A percentile compares a stretch with the other conserved stretches of the same genome.
Conservation (phyloP, 352 stramenopile species). For the Pythium volutum region DNA sequence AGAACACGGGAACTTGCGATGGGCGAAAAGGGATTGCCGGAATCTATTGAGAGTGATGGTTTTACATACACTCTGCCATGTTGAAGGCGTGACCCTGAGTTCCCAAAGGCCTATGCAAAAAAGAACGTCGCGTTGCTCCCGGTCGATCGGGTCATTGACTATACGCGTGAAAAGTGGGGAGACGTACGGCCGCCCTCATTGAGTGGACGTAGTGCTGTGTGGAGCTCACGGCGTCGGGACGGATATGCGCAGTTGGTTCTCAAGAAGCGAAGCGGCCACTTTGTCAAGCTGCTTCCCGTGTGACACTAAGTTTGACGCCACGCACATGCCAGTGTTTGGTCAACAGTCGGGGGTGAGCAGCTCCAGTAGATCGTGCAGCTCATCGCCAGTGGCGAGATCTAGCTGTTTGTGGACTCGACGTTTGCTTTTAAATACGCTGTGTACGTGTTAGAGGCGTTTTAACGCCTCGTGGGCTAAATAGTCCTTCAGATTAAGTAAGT, state of each 20-base stretch:
- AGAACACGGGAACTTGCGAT: background rate
- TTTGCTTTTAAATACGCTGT: slow-evolving; percentile 49
- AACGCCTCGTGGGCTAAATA: slow-evolving; percentile 30
- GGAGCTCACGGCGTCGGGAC: slow-evolving; percentile 32
- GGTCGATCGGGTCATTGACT: slow-evolving; percentile 45
- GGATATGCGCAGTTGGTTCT: slow-evolving; percentile 32
- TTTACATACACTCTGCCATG: background rate
- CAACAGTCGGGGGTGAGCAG: slow-evolving; percentile 24
- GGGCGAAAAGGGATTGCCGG: too few relatives aligned
- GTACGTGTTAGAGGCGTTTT: slow-evolving; percentile 36
- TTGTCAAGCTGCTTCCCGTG: slow-evolving; percentile 31
- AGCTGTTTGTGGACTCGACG: slow-evolving; percentile 29
- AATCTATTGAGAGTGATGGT: background rate
- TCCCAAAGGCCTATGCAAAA: background rate
- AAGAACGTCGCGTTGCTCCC: slow-evolving; percentile 21
- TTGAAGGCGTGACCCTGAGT: background rate
- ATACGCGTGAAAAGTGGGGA: slow-evolving; percentile 35
- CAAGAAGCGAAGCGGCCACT: slow-evolving; percentile 33
- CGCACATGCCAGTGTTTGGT: slow-evolving; percentile 10
- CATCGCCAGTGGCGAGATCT: slow-evolving; percentile 33
- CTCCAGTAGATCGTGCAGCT: slow-evolving; percentile 34
- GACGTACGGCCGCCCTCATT: slow-evolving; percentile 24
- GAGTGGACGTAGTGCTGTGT: slow-evolving; percentile 22
- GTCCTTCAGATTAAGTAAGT: background rate
- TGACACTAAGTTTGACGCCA: slow-evolving; percentile 50